Evolutionary conservation across 257 asterid species (phyloP).

Genomic region (Solanum dulcamara): DNA sequence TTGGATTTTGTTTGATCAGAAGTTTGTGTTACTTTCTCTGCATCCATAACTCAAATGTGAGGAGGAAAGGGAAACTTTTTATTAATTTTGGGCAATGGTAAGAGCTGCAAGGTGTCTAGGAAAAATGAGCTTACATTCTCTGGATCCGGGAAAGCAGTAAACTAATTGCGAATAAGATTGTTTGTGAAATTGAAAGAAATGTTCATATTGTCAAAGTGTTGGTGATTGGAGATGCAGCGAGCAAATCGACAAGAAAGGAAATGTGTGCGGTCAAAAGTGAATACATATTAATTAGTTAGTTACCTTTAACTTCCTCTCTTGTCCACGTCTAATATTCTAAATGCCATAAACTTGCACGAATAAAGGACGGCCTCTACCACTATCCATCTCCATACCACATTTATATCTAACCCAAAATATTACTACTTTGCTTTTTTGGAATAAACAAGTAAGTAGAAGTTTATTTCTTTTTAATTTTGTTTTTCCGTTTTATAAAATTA

Average conservation of each 20-base stretch:
- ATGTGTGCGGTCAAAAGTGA: neutral
- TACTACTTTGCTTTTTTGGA: neutral
- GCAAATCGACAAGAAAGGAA: neutral
- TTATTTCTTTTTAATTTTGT: too few species aligned
- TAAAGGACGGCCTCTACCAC: neutral
- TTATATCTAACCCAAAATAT: neutral
- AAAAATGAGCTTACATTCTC: neutral
- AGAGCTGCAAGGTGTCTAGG: neutral
- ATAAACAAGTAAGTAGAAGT: neutral
- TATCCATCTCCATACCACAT: neutral
- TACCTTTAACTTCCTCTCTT: neutral
- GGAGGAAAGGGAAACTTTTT: neutral
- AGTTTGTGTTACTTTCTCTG: slow-evolving; percentile 31
- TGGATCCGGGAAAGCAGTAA: neutral
- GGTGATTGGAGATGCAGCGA: neutral
- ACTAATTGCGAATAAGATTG: neutral
- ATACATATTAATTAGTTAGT: neutral
- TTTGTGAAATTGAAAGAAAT: neutral
- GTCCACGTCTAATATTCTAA: neutral
- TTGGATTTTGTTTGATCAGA: slow-evolving; percentile 6
- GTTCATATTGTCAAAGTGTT: neutral
- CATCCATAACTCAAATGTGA: slow-evolving; percentile 25
- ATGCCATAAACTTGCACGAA: neutral
- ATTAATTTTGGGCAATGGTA: too few species aligned
- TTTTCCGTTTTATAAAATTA: neutral